Percentiles rank a stretch among this genome's conserved stretches.
Conservation (phyloP, 371 early-diverging fungal species). For the Syncephalastrum monosporum region DNA sequence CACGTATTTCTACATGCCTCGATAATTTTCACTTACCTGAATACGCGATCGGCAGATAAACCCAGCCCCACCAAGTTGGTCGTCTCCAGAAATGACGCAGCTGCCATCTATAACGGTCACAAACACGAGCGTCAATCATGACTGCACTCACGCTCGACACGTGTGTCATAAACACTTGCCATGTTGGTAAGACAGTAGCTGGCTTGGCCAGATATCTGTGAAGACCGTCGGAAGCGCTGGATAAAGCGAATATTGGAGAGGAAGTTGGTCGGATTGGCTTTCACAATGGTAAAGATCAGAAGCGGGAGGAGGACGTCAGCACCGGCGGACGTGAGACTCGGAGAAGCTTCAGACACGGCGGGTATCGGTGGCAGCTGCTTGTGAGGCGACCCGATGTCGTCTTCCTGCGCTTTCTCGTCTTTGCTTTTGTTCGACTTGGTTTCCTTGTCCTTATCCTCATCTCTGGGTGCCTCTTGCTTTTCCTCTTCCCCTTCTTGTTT, state of each 20-base stretch:
- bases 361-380: constrained; percentile 5
- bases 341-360: constrained; percentile 4
- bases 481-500: background rate
- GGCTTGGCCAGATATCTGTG: constrained; percentile 45
- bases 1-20: too few species aligned
- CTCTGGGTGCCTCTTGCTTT: background rate
- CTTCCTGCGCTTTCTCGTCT: background rate
- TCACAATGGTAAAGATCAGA: constrained; percentile 67
- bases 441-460: background rate
- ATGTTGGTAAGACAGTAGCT: constrained; percentile 56
- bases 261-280: constrained; percentile 65
- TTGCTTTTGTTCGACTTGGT: background rate
- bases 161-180: constrained; percentile 14
- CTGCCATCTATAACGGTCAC: constrained; percentile 34
- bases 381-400: background rate
- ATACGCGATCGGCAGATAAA: constrained; percentile 44
- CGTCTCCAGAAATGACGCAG: constrained; percentile 44
- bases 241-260: constrained; percentile 62
- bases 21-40: constrained; percentile 21
- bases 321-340: constrained; percentile 24
- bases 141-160: too few species aligned
- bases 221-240: constrained; percentile 49
- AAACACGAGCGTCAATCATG: background rate
- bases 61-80: constrained; percentile 48
- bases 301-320: constrained; percentile 70